These are phyloP conservation scores for Aphanomyces cochlioides DNA, from an alignment of 352 stramenopile genomes.

Conservation along the genomic window DNA sequence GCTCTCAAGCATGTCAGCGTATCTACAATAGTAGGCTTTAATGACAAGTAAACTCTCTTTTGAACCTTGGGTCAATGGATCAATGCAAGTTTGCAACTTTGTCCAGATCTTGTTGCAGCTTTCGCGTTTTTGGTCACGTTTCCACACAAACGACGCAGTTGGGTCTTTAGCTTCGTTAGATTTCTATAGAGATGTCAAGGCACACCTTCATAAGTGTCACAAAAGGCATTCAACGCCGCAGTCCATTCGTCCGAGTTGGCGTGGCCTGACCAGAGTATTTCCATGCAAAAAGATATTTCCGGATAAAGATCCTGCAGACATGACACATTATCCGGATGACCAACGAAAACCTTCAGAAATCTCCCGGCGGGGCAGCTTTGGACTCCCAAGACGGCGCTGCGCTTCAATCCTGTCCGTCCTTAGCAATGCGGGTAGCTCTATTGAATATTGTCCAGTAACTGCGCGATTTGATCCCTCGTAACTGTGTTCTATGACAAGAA, in stretches of 20 bases:
- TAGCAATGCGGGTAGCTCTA: too few relatives aligned
- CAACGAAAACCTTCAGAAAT: too few relatives aligned
- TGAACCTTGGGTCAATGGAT: neutral
- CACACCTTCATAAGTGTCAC: conserved; percentile 7
- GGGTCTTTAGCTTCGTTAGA: neutral
- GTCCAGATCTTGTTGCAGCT: conserved; percentile 4
- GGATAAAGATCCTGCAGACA: too few relatives aligned
- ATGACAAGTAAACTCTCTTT: neutral
- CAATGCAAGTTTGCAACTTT: neutral
- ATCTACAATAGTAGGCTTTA: neutral
- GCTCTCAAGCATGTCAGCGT: conserved; percentile 4
- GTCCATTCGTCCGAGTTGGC: neutral
- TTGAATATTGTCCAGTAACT: too few relatives aligned
- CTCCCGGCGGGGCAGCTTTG: too few relatives aligned
- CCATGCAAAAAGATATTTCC: neutral
- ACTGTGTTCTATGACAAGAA: too few relatives aligned
- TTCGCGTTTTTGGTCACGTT: neutral
- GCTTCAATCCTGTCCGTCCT: too few relatives aligned
- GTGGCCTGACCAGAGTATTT: neutral
- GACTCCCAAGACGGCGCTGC: too few relatives aligned
- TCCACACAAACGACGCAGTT: neutral
- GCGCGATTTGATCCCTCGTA: too few relatives aligned
- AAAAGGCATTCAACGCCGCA: neutral
- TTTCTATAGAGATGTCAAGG: too few relatives aligned
- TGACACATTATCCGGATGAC: neutral